These are phyloP conservation scores for Pseudocohnilembus persalinus DNA, from an alignment of 169 alveolate species.

Conservation along the genomic window DNA sequence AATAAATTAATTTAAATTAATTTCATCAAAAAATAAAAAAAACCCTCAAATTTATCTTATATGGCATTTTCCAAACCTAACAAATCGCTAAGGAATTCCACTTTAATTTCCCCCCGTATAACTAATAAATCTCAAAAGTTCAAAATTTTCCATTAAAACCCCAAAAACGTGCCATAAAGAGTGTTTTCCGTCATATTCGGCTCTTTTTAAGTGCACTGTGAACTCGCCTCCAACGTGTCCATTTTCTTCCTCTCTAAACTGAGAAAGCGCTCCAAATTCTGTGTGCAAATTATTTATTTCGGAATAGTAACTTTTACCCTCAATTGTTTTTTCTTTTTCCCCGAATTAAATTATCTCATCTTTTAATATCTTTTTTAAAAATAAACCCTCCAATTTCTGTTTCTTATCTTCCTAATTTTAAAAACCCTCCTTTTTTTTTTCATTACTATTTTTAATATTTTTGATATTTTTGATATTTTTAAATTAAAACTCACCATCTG, in stretches of 20 bases:
- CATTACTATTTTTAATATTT: too few species aligned
- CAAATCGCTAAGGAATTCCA: neutral
- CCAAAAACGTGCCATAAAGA: neutral
- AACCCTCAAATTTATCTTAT: too few species aligned
- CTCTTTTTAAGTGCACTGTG: neutral
- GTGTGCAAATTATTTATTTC: neutral
- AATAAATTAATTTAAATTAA: too few species aligned
- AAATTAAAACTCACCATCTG: too few species aligned
- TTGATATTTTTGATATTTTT: too few species aligned
- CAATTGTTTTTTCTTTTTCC: neutral
- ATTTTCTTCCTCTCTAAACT: neutral
- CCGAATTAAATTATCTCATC: neutral
- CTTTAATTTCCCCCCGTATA: too few species aligned
- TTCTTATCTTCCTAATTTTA: too few species aligned
- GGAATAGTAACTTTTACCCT: neutral
- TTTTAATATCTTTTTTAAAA: too few species aligned
- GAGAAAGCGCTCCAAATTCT: neutral
- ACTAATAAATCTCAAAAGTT: too few species aligned
- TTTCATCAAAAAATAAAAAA: too few species aligned
- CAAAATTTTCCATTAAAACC: too few species aligned
- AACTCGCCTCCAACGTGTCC: neutral
- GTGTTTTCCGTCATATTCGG: neutral
- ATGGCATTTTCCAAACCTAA: neutral
- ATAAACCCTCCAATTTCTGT: neutral
- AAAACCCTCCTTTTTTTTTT: too few species aligned